phyloP scores from a whole-genome alignment of 139 green algal species.

The Medakamo hakoo region DNA sequence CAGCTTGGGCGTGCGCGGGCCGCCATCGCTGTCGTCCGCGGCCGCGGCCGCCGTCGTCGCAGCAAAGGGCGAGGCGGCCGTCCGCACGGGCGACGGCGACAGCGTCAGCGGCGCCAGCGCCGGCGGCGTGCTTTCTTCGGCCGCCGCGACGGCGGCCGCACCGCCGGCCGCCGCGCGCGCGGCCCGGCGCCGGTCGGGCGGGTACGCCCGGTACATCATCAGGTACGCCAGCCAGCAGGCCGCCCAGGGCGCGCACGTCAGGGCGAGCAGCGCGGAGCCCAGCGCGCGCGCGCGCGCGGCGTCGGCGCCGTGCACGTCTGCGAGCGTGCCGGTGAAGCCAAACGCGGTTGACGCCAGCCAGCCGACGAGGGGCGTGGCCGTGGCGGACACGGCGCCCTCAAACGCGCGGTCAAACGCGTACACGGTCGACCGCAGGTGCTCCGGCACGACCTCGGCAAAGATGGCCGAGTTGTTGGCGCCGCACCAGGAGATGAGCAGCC shows the following conservation, averaged over 20 bases:
- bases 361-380: slow-evolving; percentile 28
- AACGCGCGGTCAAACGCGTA: slow-evolving; percentile 59
- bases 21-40: too few relatives aligned
- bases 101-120: too few relatives aligned
- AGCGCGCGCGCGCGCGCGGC: slow-evolving; percentile 19
- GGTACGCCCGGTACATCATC: background rate
- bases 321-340: slow-evolving; percentile 8
- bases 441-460: slow-evolving; percentile 47
- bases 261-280: slow-evolving; percentile 19
- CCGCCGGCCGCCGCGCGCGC: too few relatives aligned
- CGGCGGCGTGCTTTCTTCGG: too few relatives aligned
- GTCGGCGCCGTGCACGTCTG: slow-evolving; percentile 3
- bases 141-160: too few relatives aligned
- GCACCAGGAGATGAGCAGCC: slow-evolving; percentile 42
- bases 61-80: too few relatives aligned
- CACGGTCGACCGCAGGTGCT: slow-evolving; percentile 33
- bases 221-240: slow-evolving; percentile 26
- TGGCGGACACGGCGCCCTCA: slow-evolving; percentile 26
- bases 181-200: background rate
- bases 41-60: too few relatives aligned
- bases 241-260: slow-evolving; percentile 21
- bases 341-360: slow-evolving; percentile 20
- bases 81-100: too few relatives aligned
- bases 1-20: too few relatives aligned
- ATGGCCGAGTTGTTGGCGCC: slow-evolving; percentile 48